Conservation (phyloP, 2,329 filamentous ascomycete species). For the Aspergillus sp. region DNA sequence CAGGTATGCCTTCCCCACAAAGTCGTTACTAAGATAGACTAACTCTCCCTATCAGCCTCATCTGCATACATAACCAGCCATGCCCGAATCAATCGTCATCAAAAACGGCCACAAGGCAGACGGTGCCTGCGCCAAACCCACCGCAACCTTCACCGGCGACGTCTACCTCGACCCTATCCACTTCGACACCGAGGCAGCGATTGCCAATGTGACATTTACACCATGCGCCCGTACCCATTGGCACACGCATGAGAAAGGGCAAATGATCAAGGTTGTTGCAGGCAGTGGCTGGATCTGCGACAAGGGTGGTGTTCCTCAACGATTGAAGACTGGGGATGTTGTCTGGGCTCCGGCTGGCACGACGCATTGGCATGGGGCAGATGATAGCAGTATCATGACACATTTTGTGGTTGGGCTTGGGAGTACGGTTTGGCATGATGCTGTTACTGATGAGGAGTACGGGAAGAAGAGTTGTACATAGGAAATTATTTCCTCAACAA, state of each 20-base stretch:
- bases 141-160: slow-evolving; percentile 25
- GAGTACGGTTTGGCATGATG: not conserved
- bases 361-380: slow-evolving; percentile 44
- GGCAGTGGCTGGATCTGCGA: slow-evolving; percentile 42
- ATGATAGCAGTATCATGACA: slow-evolving; percentile 35
- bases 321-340: slow-evolving; percentile 37
- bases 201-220: slow-evolving; percentile 39
- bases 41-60: no score
- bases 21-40: no score
- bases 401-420: slow-evolving; percentile 17
- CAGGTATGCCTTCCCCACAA: no score
- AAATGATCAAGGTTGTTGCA: slow-evolving; percentile 37
- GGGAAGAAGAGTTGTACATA: not conserved
- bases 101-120: slow-evolving; percentile 1
- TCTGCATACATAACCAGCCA: not conserved
- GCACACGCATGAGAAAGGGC: slow-evolving; percentile 43
- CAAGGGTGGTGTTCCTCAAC: slow-evolving; percentile 30
- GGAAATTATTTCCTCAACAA: no score
- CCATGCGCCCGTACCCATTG: slow-evolving; percentile 42
- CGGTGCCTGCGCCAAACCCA: slow-evolving; percentile 3
- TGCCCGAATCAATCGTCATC: slow-evolving; percentile 5
- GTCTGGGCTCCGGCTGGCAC: slow-evolving; percentile 38
- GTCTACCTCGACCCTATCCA: slow-evolving; percentile 26
- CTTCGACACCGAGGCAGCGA: slow-evolving; percentile 22
- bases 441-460: not conserved